phyloP scores from a whole-genome alignment of 768 basidiomycete genomes.

The Auriscalpium orientale region DNA sequence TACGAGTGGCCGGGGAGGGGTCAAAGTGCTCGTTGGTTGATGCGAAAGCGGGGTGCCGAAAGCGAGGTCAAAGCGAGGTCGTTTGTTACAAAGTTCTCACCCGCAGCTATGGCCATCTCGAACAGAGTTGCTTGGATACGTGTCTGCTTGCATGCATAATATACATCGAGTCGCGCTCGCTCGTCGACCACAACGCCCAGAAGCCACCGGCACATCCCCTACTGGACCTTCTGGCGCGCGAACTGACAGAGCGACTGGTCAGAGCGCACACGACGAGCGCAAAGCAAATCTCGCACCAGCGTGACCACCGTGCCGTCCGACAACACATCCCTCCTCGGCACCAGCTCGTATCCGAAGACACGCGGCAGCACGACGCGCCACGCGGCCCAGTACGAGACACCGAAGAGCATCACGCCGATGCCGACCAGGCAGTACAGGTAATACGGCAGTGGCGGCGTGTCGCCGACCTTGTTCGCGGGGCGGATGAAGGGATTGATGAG shows the following conservation, averaged over 20 bases:
- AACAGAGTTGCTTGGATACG: too few relatives aligned
- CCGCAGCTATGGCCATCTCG: too few relatives aligned
- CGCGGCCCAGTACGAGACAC: slow-evolving; percentile 45
- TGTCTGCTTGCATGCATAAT: too few relatives aligned
- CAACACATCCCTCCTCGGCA: slow-evolving; percentile 40
- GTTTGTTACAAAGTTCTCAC: too few relatives aligned
- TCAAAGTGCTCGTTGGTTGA: too few relatives aligned
- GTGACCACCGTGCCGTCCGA: slow-evolving; percentile 49
- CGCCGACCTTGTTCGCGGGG: slow-evolving; percentile 47
- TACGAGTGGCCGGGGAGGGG: too few relatives aligned
- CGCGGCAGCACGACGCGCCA: slow-evolving; percentile 46
- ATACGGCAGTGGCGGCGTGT: slow-evolving; percentile 54
- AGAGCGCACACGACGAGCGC: background rate
- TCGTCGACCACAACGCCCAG: too few relatives aligned
- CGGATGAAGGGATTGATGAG: slow-evolving; percentile 48
- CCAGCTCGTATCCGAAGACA: slow-evolving; percentile 40
- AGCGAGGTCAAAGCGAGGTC: too few relatives aligned
- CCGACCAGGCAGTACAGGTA: slow-evolving; percentile 53
- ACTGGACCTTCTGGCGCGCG: background rate
- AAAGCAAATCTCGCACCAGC: slow-evolving; percentile 23
- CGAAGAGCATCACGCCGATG: slow-evolving; percentile 38
- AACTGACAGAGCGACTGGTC: background rate
- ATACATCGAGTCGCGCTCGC: too few relatives aligned
- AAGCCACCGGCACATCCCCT: too few relatives aligned
- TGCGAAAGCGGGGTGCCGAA: too few relatives aligned